These are phyloP conservation scores for Fusarium robinianum DNA, from an alignment of 2,329 filamentous ascomycete genomes.

Conservation along the genomic window DNA sequence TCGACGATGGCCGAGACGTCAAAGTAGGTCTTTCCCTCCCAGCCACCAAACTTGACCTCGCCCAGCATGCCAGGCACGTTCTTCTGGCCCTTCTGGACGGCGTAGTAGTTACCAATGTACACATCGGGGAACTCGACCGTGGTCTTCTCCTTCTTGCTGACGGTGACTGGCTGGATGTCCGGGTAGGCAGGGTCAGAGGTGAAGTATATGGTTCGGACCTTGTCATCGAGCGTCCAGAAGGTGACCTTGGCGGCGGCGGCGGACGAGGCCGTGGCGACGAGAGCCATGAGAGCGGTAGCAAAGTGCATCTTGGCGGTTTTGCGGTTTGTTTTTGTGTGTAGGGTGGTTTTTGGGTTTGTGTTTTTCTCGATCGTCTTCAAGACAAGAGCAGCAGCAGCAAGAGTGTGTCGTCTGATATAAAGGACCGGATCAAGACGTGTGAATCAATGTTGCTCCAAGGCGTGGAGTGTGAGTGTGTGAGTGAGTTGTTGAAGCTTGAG, in stretches of 20 bases:
- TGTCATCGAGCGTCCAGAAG: conserved; percentile 62
- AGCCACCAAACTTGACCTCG: conserved; percentile 56
- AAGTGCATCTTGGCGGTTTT: conserved; percentile 58
- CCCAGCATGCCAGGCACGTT: conserved; percentile 56
- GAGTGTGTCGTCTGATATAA: conserved; percentile 29
- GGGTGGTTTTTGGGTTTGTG: conserved; percentile 13
- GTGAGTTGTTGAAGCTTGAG: conserved; percentile 26
- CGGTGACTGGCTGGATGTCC: conserved; percentile 45
- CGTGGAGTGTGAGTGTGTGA: too few species aligned
- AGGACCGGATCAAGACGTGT: conserved; percentile 33
- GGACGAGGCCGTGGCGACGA: conserved; percentile 49
- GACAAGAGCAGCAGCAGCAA: conserved; percentile 27
- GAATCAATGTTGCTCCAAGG: conserved; percentile 17
- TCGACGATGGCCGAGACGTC: conserved; percentile 64
- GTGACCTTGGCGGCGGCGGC: conserved; percentile 56
- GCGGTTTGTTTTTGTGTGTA: conserved; percentile 8
- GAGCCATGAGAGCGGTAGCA: conserved; percentile 49
- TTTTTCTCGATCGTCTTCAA: conserved; percentile 33
- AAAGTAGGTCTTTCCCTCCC: conserved; percentile 56
- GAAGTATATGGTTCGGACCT: conserved; percentile 55
- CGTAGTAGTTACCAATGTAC: conserved; percentile 58
- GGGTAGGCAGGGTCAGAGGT: conserved; percentile 48
- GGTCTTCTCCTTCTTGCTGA: conserved; percentile 45
- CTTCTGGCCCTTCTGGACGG: conserved; percentile 50
- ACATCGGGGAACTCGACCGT: conserved; percentile 49